Evolutionary conservation across 2,329 filamentous ascomycete genomes (phyloP), one percentile per base, ranked within the genome.

Genomic region (Endoconidiophora polonica): DNA sequence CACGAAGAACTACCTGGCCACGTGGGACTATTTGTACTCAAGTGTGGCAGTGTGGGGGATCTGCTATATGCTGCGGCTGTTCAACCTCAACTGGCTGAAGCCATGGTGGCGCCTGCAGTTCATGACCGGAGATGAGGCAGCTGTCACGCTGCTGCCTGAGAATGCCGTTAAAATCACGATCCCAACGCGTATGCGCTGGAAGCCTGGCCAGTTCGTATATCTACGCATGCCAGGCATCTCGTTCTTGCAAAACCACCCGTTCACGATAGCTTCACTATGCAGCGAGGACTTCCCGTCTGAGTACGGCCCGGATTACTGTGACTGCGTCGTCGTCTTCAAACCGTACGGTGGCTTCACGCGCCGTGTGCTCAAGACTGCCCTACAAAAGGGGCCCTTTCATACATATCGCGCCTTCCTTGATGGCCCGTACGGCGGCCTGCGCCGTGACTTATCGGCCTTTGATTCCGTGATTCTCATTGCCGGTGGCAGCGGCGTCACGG

Each of bases 101-200:
- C 86, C 88, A 5, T 81, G 83, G 68, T 46, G 44, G 37, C 76
- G 81, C 37, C 67, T 84, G 56, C 79, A 86, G 0, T 94, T 86
- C 68, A 68, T 94, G 58, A 83, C 94, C 41, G 90, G 90, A 44
- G 90, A 96, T 58, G 87, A 94, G 65, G 87, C 86, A 0, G 85
- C 86, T 23, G 80, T 95, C 38, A 91, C 86, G 1, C 72, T 95
- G 22, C 81, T 96, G 69, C 81, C 86, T 2, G 87, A 95, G 59
- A 90, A 93, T 59, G 86, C 86, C n/a, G 81, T 96, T 66, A 95
- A 95, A 63, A 77, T 96, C 57, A 95, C 90, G 0, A 83, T 96
- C 46, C 87, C 90, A 1, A 95, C 90, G 0, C 86, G 90, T 63
- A 84, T 93, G 74, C 81, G 77, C 55, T 96, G 90, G 90, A 81